These are phyloP conservation scores for Avena insularis DNA, from an alignment of 176 grass and related monocot genomes.

Conservation along the genomic window DNA sequence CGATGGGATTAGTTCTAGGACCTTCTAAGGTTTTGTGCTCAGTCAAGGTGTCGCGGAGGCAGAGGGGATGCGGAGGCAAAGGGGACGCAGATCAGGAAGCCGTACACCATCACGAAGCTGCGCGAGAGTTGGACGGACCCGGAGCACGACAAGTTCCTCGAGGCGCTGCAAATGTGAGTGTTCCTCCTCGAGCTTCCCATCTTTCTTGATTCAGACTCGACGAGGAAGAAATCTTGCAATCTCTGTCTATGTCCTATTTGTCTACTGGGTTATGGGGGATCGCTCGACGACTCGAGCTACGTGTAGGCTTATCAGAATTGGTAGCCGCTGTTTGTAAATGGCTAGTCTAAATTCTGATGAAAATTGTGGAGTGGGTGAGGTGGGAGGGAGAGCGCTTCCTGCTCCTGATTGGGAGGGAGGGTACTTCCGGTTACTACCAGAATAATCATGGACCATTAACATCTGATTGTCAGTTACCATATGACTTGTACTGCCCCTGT, in stretches of 20 bases:
- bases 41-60: not conserved
- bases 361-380: not conserved
- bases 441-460: not conserved
- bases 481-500: too few relatives aligned
- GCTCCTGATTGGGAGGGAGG: not conserved
- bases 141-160: constrained; percentile 64
- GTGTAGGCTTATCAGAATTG: too few relatives aligned
- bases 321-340: too few relatives aligned
- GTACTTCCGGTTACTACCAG: too few relatives aligned
- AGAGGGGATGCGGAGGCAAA: not conserved
- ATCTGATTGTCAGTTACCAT: not conserved
- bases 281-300: too few relatives aligned
- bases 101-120: constrained; percentile 55
- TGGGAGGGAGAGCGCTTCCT: not conserved
- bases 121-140: constrained; percentile 62
- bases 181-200: too few relatives aligned
- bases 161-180: constrained; percentile 53
- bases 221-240: too few relatives aligned
- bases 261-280: too few relatives aligned
- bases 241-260: too few relatives aligned
- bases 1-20: too few relatives aligned
- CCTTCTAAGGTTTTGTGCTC: too few relatives aligned
- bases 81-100: constrained; percentile 40
- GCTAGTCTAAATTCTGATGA: not conserved
- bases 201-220: too few relatives aligned